phyloP scores from a whole-genome alignment of 768 basidiomycete species.

The Tubosaeta brunneosetosa region DNA sequence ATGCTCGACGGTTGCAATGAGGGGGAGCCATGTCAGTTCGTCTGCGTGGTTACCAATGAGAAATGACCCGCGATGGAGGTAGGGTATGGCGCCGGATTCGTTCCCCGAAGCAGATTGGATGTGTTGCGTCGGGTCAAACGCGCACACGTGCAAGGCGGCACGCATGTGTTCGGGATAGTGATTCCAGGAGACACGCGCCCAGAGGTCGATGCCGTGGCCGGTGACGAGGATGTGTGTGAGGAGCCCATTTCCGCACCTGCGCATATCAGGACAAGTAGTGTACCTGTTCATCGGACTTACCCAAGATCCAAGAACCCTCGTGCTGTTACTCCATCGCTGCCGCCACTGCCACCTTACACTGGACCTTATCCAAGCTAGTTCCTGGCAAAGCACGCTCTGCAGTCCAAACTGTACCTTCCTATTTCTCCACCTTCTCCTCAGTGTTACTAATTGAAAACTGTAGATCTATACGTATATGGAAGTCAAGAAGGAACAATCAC shows the following conservation, averaged over 20 bases:
- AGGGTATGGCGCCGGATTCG: slow-evolving; percentile 13
- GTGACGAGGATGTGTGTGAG: slow-evolving; percentile 84
- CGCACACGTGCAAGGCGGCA: slow-evolving; percentile 55
- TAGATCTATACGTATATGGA: too few species aligned
- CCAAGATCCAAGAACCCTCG: slow-evolving; percentile 88
- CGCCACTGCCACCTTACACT: too few species aligned
- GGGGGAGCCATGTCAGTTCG: slow-evolving; percentile 91
- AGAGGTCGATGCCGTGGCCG: slow-evolving; percentile 86
- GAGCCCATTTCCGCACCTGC: slow-evolving; percentile 88
- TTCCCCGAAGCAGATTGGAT: not conserved
- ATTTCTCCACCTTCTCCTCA: too few species aligned
- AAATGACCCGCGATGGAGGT: slow-evolving; percentile 51
- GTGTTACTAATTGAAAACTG: too few species aligned
- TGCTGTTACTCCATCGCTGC: too few species aligned
- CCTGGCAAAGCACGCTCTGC: too few species aligned
- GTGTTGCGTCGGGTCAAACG: slow-evolving; percentile 56
- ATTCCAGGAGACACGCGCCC: slow-evolving; percentile 79
- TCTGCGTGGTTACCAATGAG: slow-evolving; percentile 95
- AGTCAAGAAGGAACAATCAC: too few species aligned
- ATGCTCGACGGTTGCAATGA: slow-evolving; percentile 59
- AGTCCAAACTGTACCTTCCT: too few species aligned
- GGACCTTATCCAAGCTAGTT: too few species aligned
- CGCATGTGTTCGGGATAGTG: slow-evolving; percentile 67
- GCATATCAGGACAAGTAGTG: not conserved
- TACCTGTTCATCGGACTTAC: slow-evolving; percentile 32